Conservation (phyloP, 176 grass and related monocot genomes). For the Dactylis glomerata region DNA sequence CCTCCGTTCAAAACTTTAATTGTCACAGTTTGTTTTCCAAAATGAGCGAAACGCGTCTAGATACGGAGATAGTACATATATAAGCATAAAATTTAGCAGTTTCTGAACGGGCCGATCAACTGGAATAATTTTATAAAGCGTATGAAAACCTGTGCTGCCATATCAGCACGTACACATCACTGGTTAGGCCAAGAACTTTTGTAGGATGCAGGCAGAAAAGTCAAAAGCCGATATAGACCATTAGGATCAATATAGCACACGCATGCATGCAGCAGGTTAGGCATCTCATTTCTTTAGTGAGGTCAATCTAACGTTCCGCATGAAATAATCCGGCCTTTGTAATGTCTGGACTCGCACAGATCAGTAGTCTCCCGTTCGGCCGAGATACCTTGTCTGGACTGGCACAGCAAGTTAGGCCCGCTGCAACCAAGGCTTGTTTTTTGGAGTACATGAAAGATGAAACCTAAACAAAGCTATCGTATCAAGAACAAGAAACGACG, state of each 20-base stretch:
- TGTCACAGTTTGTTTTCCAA: too few species aligned
- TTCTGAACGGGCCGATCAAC: neutral
- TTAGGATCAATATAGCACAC: neutral
- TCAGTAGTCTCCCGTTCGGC: conserved; percentile 23
- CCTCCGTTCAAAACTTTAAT: too few species aligned
- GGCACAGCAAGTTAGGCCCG: conserved; percentile 43
- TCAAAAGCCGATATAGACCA: neutral
- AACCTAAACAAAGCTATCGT: conserved; percentile 10
- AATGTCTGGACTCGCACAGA: neutral
- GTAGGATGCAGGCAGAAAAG: conserved; percentile 24
- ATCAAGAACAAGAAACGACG: neutral
- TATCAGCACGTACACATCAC: conserved; percentile 18
- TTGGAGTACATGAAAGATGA: neutral
- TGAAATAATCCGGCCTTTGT: neutral
- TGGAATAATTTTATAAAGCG: neutral
- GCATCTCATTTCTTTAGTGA: conserved; percentile 17
- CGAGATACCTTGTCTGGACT: conserved; percentile 25
- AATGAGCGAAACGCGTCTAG: too few species aligned
- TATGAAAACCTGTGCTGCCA: conserved; percentile 1
- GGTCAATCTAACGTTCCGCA: conserved; percentile 3
- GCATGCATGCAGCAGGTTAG: neutral
- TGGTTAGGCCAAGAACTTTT: conserved; percentile 24
- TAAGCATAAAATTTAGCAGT: neutral
- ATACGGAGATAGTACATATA: neutral
- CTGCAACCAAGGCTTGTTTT: conserved; percentile 12